Percentiles rank a stretch among this genome's conserved stretches.
Conservation (phyloP, 2,329 filamentous ascomycete species). For the Aschersonia sp. region DNA sequence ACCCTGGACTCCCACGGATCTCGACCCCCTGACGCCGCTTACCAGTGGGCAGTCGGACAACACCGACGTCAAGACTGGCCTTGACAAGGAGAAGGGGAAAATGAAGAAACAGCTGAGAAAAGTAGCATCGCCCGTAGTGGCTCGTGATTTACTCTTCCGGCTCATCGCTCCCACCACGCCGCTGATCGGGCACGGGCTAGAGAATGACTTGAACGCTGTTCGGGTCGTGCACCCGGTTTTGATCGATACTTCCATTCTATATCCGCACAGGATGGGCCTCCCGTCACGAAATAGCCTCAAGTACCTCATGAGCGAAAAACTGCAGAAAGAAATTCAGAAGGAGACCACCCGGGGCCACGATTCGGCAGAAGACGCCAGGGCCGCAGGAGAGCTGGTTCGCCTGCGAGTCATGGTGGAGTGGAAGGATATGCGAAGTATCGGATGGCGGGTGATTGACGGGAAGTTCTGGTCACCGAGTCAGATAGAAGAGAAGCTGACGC, state of each 20-base stretch:
- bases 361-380: conserved; percentile 78
- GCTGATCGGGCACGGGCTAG: conserved; percentile 81
- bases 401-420: conserved; percentile 57
- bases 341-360: conserved; percentile 62
- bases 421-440: conserved; percentile 47
- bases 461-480: conserved; percentile 24
- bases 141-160: conserved; percentile 63
- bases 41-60: no score
- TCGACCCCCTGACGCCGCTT: no score
- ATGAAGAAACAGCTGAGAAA: conserved; percentile 42
- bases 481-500: conserved; percentile 16
- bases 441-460: conserved; percentile 49
- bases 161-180: conserved; percentile 65
- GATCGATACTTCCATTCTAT: conserved; percentile 76
- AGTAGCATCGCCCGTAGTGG: conserved; percentile 58
- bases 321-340: conserved; percentile 68
- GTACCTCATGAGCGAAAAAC: conserved; percentile 50
- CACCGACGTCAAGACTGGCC: conserved; percentile 9
- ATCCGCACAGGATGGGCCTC: conserved; percentile 61
- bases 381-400: conserved; percentile 74
- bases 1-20: neutral
- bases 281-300: conserved; percentile 71
- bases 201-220: conserved; percentile 83
- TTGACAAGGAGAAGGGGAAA: conserved; percentile 10
- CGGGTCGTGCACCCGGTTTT: conserved; percentile 75